phyloP scores from a whole-genome alignment of 306 rosid species.

The Hippophae rhamnoides region DNA sequence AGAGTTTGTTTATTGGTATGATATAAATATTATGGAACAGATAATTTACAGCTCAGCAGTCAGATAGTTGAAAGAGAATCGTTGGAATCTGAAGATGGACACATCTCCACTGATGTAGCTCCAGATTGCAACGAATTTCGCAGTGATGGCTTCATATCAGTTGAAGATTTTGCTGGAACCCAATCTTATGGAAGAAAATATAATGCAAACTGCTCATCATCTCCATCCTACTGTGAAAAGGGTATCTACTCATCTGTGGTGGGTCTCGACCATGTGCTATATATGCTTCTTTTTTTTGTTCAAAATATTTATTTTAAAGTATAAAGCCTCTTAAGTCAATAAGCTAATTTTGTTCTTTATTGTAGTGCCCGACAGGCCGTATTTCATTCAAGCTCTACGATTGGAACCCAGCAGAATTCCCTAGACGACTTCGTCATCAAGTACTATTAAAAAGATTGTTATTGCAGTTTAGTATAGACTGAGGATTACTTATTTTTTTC shows the following conservation, averaged over 20 bases:
- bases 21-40: slow-evolving; percentile 30
- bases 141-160: slow-evolving; percentile 22
- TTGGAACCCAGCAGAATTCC: slow-evolving; percentile 99
- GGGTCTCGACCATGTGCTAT: slow-evolving; percentile 22
- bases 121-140: slow-evolving; percentile 28
- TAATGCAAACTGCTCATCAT: slow-evolving; percentile 41
- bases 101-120: slow-evolving; percentile 23
- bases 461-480: slow-evolving; percentile 67
- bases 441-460: slow-evolving; percentile 59
- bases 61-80: slow-evolving; percentile 39
- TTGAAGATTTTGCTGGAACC: slow-evolving; percentile 34
- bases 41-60: slow-evolving; percentile 37
- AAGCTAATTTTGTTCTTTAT: slow-evolving; percentile 27
- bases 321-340: slow-evolving; percentile 2
- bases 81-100: slow-evolving; percentile 55
- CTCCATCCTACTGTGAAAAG: slow-evolving; percentile 55
- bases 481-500: slow-evolving; percentile 15
- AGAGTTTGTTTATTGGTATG: slow-evolving; percentile 12
- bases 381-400: slow-evolving; percentile 96
- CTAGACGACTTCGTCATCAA: slow-evolving; percentile 98
- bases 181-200: slow-evolving; percentile 48
- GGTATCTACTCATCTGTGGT: slow-evolving; percentile 74
- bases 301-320: neutral
- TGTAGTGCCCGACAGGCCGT: slow-evolving; percentile 98
- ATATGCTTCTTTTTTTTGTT: slow-evolving; percentile 1